phyloP scores from a whole-genome alignment of 352 stramenopile species.

The Phytophthora vignae region DNA sequence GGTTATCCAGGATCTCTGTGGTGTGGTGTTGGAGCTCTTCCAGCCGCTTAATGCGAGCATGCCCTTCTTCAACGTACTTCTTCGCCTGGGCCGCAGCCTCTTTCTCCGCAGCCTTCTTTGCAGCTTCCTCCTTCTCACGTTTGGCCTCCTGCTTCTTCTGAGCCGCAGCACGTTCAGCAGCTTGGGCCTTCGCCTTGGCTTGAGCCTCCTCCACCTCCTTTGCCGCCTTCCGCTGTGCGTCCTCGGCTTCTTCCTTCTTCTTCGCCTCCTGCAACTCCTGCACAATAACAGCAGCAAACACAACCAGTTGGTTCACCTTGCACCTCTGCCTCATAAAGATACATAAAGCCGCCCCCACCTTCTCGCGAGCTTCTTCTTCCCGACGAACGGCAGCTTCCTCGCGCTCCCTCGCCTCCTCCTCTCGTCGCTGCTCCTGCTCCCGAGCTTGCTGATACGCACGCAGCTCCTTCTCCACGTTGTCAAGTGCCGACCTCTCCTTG shows the following conservation, averaged over 20 bases:
- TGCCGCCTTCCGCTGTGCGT: conserved; percentile 33
- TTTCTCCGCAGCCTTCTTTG: conserved; percentile 44
- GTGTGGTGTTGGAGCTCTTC: conserved; percentile 58
- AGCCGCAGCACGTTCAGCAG: conserved; percentile 33
- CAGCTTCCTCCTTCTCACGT: conserved; percentile 41
- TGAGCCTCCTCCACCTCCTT: conserved; percentile 43
- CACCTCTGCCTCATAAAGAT: not conserved
- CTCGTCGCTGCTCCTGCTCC: conserved; percentile 37
- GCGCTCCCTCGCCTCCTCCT: conserved; percentile 43
- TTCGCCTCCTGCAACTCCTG: conserved; percentile 36
- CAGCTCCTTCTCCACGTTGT: conserved; percentile 60
- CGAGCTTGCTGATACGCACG: conserved; percentile 49
- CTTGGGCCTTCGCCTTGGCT: conserved; percentile 39
- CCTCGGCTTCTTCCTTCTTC: conserved; percentile 35
- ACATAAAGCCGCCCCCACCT: conserved; percentile 26
- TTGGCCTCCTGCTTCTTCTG: conserved; percentile 47
- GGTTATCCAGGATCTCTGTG: conserved; percentile 56
- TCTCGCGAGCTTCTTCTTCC: conserved; percentile 46
- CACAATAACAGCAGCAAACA: not conserved
- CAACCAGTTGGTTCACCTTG: not conserved
- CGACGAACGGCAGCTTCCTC: conserved; percentile 42
- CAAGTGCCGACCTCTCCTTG: conserved; percentile 50
- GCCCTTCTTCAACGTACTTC: conserved; percentile 55
- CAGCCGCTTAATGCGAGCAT: conserved; percentile 53
- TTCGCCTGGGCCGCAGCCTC: conserved; percentile 46